Evolutionary conservation across 1,139 yeast genomes (phyloP).

Genomic region (Sugiyamaella castrensis): DNA sequence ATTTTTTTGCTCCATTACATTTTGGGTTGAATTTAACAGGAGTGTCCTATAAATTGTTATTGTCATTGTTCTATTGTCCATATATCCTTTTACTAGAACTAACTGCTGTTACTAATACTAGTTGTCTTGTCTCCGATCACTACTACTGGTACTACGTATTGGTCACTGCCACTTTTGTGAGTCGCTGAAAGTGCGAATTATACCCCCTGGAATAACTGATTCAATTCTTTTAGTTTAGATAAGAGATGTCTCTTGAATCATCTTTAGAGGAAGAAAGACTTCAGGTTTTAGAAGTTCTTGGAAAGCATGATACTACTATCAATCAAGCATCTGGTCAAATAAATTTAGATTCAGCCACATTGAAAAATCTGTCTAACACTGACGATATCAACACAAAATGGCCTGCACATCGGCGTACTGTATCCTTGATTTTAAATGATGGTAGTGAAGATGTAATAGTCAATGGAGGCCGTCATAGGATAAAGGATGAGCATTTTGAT

Average conservation of each 20-base stretch:
- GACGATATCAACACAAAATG: conserved; percentile 3
- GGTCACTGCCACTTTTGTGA: too few relatives aligned
- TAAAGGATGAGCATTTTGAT: neutral
- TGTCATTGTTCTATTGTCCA: too few relatives aligned
- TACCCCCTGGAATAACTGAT: too few relatives aligned
- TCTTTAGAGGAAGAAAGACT: conserved; percentile 47
- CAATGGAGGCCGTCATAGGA: conserved; percentile 4
- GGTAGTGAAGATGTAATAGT: conserved; percentile 15
- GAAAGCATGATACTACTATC: conserved; percentile 14
- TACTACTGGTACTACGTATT: too few relatives aligned
- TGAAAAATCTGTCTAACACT: neutral
- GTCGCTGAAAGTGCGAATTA: too few relatives aligned
- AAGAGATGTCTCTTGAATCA: conserved; percentile 45
- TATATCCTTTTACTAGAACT: too few relatives aligned
- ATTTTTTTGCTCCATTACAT: too few relatives aligned
- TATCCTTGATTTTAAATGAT: conserved; percentile 23
- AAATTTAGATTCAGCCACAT: neutral
- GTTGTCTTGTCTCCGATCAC: too few relatives aligned
- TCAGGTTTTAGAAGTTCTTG: conserved; percentile 40
- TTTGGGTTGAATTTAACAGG: too few relatives aligned
- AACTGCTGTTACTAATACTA: too few relatives aligned
- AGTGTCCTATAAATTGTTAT: too few relatives aligned
- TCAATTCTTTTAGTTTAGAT: too few relatives aligned
- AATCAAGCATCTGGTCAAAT: neutral
- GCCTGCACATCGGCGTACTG: conserved; percentile 15